These are phyloP conservation scores for Fusarium succisae DNA, from an alignment of 2,329 filamentous ascomycete species.

Conservation along the genomic window DNA sequence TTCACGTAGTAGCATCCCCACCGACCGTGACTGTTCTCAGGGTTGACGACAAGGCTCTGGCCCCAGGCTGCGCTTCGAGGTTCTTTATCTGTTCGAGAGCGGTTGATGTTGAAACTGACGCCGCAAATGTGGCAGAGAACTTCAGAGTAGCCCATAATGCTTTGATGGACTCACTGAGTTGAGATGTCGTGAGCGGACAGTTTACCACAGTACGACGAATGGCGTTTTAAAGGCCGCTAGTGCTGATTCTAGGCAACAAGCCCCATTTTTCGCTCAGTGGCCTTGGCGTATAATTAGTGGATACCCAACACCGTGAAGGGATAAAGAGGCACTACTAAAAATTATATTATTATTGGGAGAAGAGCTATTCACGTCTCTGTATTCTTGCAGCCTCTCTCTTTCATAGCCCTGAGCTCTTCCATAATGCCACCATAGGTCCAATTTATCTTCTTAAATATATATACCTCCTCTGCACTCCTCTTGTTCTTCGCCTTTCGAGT, in stretches of 20 bases:
- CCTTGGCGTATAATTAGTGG: neutral
- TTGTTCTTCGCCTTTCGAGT: neutral
- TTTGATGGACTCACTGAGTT: too few species aligned
- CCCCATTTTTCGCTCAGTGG: neutral
- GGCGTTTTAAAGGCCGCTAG: neutral
- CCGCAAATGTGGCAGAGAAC: conserved; percentile 1
- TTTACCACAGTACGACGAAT: neutral
- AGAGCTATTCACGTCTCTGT: neutral
- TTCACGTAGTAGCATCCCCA: conserved; percentile 8
- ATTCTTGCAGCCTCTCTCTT: neutral
- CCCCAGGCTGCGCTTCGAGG: conserved; percentile 30
- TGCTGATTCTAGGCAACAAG: neutral
- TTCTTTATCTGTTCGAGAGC: conserved; percentile 34
- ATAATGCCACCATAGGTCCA: neutral
- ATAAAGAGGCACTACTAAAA: neutral
- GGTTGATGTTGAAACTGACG: conserved; percentile 44
- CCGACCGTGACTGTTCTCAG: neutral
- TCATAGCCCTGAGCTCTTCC: neutral
- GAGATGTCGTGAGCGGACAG: neutral
- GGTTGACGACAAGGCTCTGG: neutral
- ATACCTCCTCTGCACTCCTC: neutral
- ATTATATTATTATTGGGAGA: neutral
- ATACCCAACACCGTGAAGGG: neutral
- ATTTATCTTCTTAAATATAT: neutral
- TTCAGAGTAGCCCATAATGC: conserved; percentile 2